Conservation (phyloP, 176 grass and related monocot species). For the Cenchrus americanus region DNA sequence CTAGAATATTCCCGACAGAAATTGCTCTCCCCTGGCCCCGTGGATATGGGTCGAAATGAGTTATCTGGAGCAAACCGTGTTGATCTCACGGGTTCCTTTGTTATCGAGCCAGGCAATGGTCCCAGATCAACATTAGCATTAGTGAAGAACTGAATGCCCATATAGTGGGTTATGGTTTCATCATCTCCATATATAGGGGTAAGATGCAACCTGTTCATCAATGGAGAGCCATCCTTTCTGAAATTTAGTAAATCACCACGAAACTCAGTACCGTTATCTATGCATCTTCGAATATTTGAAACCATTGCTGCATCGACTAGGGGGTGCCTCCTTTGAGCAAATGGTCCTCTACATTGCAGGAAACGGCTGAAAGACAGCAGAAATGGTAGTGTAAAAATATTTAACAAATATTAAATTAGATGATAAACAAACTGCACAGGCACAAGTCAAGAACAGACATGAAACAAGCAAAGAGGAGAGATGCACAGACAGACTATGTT, state of each 20-base stretch:
- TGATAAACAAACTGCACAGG: neutral
- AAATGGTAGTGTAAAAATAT: constrained; percentile 31
- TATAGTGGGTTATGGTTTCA: constrained; percentile 73
- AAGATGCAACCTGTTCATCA: constrained; percentile 87
- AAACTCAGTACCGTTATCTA: constrained; percentile 78
- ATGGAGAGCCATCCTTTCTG: constrained; percentile 81
- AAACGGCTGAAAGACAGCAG: constrained; percentile 72
- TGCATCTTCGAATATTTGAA: constrained; percentile 64
- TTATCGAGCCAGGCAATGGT: constrained; percentile 57
- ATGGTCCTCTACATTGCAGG: constrained; percentile 88
- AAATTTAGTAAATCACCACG: constrained; percentile 86
- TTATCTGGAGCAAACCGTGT: constrained; percentile 50
- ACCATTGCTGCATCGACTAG: constrained; percentile 72
- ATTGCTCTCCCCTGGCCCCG: constrained; percentile 41
- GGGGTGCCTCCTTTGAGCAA: constrained; percentile 80
- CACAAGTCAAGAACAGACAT: neutral
- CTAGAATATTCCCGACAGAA: constrained; percentile 72
- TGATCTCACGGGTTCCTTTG: constrained; percentile 59
- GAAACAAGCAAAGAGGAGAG: neutral
- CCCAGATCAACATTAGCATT: constrained; percentile 80
- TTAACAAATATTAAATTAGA: constrained; percentile 17
- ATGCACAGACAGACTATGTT: neutral
- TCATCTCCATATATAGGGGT: constrained; percentile 91
- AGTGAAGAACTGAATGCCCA: constrained; percentile 89
- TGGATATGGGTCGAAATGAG: constrained; percentile 43